These are phyloP conservation scores for Paspalum notatum DNA, from an alignment of 176 grass and related monocot genomes.

Conservation along the genomic window DNA sequence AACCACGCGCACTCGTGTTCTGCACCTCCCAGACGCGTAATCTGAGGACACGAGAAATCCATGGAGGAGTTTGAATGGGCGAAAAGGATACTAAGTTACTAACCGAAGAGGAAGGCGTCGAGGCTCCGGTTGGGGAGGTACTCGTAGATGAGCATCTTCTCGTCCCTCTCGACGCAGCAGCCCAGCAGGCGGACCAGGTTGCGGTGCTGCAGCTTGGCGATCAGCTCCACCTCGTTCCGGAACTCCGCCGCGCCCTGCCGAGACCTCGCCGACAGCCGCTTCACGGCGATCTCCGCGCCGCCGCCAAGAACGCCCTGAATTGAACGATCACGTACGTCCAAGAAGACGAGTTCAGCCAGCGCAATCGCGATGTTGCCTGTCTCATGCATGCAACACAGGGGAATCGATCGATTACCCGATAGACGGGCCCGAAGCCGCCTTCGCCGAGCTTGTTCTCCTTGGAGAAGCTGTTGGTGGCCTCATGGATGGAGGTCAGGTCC, in stretches of 20 bases:
- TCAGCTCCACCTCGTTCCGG: conserved; percentile 85
- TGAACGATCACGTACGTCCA: neutral
- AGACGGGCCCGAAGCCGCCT: conserved; percentile 87
- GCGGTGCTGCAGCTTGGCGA: conserved; percentile 95
- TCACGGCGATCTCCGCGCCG: conserved; percentile 79
- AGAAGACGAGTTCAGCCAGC: too few species aligned
- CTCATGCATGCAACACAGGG: too few species aligned
- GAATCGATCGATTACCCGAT: conserved; percentile 51
- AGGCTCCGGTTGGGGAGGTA: conserved; percentile 91
- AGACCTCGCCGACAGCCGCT: conserved; percentile 77
- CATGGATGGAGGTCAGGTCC: conserved; percentile 68
- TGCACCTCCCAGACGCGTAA: neutral
- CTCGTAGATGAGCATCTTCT: conserved; percentile 93
- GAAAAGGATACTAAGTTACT: neutral
- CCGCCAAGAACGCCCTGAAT: conserved; percentile 64
- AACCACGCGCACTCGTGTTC: neutral
- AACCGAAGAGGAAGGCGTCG: conserved; percentile 85
- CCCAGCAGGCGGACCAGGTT: conserved; percentile 85
- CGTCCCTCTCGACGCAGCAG: conserved; percentile 80
- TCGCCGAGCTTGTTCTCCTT: conserved; percentile 93
- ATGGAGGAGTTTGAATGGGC: too few species aligned
- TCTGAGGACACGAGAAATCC: neutral
- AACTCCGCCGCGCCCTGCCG: conserved; percentile 67
- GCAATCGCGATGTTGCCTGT: too few species aligned
- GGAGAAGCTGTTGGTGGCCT: conserved; percentile 78